Base-by-base conservation (phyloP, 805 yeast species). In the Dipodascus albidus region DNA sequence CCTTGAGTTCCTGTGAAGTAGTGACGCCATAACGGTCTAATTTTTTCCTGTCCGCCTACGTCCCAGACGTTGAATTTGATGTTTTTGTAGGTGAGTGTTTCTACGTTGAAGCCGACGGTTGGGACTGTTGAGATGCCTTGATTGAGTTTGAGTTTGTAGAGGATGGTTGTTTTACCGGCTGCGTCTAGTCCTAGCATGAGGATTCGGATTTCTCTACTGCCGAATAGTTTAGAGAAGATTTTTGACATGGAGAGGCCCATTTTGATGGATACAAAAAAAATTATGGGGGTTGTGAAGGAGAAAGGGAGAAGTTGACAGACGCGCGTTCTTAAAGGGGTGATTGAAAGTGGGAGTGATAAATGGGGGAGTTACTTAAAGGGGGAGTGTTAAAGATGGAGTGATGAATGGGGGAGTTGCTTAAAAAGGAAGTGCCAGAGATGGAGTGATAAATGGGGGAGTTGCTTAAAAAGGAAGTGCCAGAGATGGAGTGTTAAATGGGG, bases 1-100 rank as follows among this genome's bases (percentile, higher is more conserved):
- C 96, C 96, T 65, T 88, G 85, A 2, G 96, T 87, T 41, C 96
- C 96, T 11, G 95, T 86, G 70, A 85, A 88, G 70, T 90, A 90
- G 66, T 90, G 96, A 69, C 96, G 81, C 97, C 98, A 90, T 55
- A 90, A 74, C 0, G 95, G 95, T 65, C 96, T 80, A 60, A 89
- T 79, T 68, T 95, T 76, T 63, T 86, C 95, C 73, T 88, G 97
- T 66, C 96, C 97, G 71, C 97, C 97, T 57, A 93, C 93, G 69
- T 87, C 95, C 95, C 95, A 87, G 65, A 87, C 89, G 56, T 88
- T 87, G 72, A 87, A 85, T 54, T 85, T 82, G 55, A 86, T 83
- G 67, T 85, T 85, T 66, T 83, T 84, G 69, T 83, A 86, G 54
- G 85, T 81, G 57, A 87, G 87, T 2, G 91, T 84, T 68, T 87